Base-by-base conservation (phyloP, 352 stramenopile species). In the Phytophthora meadii region DNA sequence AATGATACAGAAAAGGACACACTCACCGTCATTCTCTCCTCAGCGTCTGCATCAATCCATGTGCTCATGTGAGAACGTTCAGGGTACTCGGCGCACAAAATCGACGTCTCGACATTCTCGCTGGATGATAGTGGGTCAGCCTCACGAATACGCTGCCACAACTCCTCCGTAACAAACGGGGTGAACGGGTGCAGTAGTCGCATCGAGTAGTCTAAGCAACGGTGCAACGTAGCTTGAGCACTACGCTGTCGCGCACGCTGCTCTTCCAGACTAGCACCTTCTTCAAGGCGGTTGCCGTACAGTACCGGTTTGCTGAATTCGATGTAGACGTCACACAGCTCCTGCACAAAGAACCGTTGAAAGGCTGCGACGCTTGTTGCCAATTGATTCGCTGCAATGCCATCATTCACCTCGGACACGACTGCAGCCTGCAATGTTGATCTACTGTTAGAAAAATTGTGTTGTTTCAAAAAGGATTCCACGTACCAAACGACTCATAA, bases 151-250 rank as follows among this genome's bases (percentile, higher is more conserved):
- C 84, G 81, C 67, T 92, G 81, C 98, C 98, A 99, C 9, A 99
- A 82, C 74, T 99, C 98, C 82, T 99, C 98, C 0, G 98, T 99
- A 22, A 99, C 94, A 74, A 99, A 99, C n/a, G 98, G 98, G 74
- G 99, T 99, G 71, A 99, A 98, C 6, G 98, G 98, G 68, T 99
- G 98, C 34, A 99, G 74, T 48, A 99, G 82, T 17, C 97, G 90
- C 68, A 99, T 90, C 17, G 94, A 98, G 61, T 88, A 88, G 61
- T 99, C 97, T 37, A 99, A 75, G 34, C 94, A 97, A 27, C 95
- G 80, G 76, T 96, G 98, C 6, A 99, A 77, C 9, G 90, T 98
- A 7, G 84, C 86, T 72, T 98, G 95, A 25, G 97, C 93, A 39
- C 92, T 90, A 65, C 84, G 86, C 37, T 72, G 62, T 9, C 66